Percentiles rank a stretch among this genome's conserved stretches.
These are phyloP conservation scores for Saccharomyces uvarum DNA, from an alignment of 1,139 yeast species.

Conservation along the genomic window DNA sequence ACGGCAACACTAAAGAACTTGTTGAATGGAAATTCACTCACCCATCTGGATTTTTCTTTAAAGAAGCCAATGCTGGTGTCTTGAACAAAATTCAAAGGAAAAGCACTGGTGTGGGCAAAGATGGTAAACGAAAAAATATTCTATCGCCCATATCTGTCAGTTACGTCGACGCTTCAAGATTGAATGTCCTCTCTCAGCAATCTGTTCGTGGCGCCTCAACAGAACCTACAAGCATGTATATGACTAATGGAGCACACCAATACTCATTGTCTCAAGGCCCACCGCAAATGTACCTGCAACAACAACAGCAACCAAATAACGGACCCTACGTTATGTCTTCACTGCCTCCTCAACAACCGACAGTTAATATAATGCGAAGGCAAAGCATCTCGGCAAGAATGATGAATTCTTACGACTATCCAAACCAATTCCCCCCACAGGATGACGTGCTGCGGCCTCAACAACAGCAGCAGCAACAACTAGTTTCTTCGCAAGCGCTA, in stretches of 20 bases:
- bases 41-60: conserved; percentile 65
- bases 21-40: conserved; percentile 83
- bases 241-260: neutral
- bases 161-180: conserved; percentile 12
- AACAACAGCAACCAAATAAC: neutral
- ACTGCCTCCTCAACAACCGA: neutral
- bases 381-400: neutral
- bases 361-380: neutral
- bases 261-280: neutral
- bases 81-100: conserved; percentile 29
- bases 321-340: neutral
- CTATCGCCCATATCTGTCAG: conserved; percentile 24
- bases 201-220: neutral
- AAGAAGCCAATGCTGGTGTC: conserved; percentile 55
- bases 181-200: neutral
- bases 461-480: neutral
- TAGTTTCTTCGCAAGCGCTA: neutral
- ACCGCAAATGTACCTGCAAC: neutral
- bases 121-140: conserved; percentile 29
- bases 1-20: conserved; percentile 19
- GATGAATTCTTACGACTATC: neutral
- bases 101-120: conserved; percentile 27
- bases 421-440: neutral
- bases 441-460: neutral
- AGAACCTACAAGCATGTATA: neutral